phyloP scores from a whole-genome alignment of 352 stramenopile genomes.

The Pythium brassicae region DNA sequence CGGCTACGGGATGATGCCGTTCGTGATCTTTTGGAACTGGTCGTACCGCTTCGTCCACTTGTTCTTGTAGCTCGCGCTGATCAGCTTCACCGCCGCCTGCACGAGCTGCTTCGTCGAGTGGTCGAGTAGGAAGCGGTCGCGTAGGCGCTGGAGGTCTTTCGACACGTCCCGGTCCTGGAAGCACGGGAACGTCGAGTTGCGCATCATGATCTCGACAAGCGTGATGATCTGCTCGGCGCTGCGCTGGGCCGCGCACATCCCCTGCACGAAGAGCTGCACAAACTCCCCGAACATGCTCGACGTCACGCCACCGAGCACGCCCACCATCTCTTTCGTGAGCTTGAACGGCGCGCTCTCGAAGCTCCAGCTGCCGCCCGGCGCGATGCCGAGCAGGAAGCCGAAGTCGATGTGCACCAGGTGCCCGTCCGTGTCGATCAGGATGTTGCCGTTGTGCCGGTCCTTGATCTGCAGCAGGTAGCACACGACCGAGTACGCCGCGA shows the following conservation, averaged over 20 bases:
- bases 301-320: constrained; percentile 78
- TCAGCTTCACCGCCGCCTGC: constrained; percentile 78
- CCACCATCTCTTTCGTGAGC: constrained; percentile 92
- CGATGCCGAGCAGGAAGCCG: constrained; percentile 94
- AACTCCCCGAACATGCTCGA: constrained; percentile 68
- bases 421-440: constrained; percentile 88
- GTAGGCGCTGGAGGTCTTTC: constrained; percentile 70
- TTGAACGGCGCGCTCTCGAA: constrained; percentile 95
- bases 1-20: constrained; percentile 76
- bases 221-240: constrained; percentile 61
- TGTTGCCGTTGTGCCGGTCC: constrained; percentile 96
- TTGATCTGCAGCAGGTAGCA: constrained; percentile 92
- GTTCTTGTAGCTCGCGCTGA: constrained; percentile 92
- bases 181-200: constrained; percentile 74
- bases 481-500: constrained; percentile 62
- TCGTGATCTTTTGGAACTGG: constrained; percentile 91
- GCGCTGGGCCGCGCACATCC: constrained; percentile 47
- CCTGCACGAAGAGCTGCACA: constrained; percentile 52
- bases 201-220: constrained; percentile 81
- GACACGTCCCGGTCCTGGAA: constrained; percentile 88
- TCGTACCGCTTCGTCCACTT: constrained; percentile 93
- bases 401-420: constrained; percentile 97
- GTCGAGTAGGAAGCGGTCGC: constrained; percentile 57
- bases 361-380: constrained; percentile 90
- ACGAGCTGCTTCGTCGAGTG: constrained; percentile 60